phyloP scores from a whole-genome alignment of 179 eudicot genomes.

The Beta lomatogona region DNA sequence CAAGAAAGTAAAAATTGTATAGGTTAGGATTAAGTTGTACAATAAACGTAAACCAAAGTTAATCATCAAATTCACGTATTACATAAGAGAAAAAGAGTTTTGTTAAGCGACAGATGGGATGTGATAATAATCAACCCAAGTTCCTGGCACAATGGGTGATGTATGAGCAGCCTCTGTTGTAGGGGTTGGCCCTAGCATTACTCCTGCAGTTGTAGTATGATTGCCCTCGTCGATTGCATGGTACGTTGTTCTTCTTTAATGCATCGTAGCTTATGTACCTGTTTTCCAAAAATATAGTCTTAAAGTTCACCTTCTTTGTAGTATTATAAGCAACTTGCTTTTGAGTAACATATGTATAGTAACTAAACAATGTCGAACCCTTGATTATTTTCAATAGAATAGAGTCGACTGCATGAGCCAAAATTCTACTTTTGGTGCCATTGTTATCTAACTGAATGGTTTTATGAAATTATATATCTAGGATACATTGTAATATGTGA shows the following conservation, averaged over 20 bases:
- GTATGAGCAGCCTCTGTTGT: slow-evolving; percentile 41
- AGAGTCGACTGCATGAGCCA: too few relatives aligned
- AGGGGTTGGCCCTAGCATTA: slow-evolving; percentile 37
- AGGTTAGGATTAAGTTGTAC: slow-evolving; percentile 13
- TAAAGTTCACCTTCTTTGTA: not conserved
- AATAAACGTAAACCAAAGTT: slow-evolving; percentile 3
- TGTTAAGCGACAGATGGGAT: not conserved
- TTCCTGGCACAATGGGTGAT: slow-evolving; percentile 43
- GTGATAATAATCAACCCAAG: slow-evolving; percentile 18
- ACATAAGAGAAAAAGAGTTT: slow-evolving; percentile 1
- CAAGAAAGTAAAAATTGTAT: slow-evolving; percentile 7
- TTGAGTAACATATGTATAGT: too few relatives aligned
- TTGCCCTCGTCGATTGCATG: slow-evolving; percentile 36
- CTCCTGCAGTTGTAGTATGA: slow-evolving; percentile 42
- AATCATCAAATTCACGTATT: slow-evolving; percentile 8
- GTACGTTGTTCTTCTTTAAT: slow-evolving; percentile 31
- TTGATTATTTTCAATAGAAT: too few relatives aligned
- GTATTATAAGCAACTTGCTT: too few relatives aligned
- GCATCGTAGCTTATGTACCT: slow-evolving; percentile 42
- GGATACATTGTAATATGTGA: too few relatives aligned
- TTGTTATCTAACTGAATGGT: too few relatives aligned
- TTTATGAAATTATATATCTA: too few relatives aligned
- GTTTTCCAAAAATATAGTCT: not conserved
- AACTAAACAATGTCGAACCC: too few relatives aligned
- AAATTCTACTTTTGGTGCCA: too few relatives aligned